Conservation (phyloP, 805 yeast genomes). For the Pichia pseudocactophila region DNA sequence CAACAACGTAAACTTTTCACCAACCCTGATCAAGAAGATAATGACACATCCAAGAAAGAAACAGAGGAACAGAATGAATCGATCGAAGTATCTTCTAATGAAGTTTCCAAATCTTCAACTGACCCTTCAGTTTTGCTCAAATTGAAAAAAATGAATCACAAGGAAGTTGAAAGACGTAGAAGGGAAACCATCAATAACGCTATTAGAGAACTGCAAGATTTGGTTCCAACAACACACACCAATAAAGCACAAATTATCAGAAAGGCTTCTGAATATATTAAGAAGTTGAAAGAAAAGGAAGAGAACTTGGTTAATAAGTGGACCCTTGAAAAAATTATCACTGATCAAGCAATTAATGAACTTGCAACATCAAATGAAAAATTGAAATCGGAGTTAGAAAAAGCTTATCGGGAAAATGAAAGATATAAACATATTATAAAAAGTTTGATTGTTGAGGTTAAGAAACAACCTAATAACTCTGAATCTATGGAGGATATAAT, state of each 20-base stretch:
- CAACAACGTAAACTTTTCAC: not conserved
- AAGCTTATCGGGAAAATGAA: slow-evolving; percentile 88
- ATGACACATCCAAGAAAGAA: not conserved
- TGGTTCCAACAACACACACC: slow-evolving; percentile 75
- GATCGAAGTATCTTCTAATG: not conserved
- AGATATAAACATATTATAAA: slow-evolving; percentile 52
- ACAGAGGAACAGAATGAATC: not conserved
- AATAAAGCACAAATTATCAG: slow-evolving; percentile 86
- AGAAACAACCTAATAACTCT: slow-evolving; percentile 6
- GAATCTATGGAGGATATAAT: not conserved
- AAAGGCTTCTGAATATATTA: slow-evolving; percentile 85
- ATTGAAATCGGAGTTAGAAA: slow-evolving; percentile 77
- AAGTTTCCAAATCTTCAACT: slow-evolving; percentile 42
- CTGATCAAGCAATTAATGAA: slow-evolving; percentile 87
- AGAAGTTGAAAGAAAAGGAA: slow-evolving; percentile 83
- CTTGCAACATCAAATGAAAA: slow-evolving; percentile 79
- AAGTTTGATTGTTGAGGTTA: slow-evolving; percentile 7
- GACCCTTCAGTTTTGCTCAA: slow-evolving; percentile 83
- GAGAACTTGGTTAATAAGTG: slow-evolving; percentile 85
- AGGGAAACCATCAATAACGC: slow-evolving; percentile 83
- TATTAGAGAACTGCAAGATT: slow-evolving; percentile 66
- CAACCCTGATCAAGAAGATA: not conserved
- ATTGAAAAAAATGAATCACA: slow-evolving; percentile 82
- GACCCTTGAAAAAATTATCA: slow-evolving; percentile 85
- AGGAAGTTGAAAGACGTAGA: slow-evolving; percentile 90